Evolutionary conservation across 306 rosid genomes (phyloP).

Genomic region (Glycine tomentella): DNA sequence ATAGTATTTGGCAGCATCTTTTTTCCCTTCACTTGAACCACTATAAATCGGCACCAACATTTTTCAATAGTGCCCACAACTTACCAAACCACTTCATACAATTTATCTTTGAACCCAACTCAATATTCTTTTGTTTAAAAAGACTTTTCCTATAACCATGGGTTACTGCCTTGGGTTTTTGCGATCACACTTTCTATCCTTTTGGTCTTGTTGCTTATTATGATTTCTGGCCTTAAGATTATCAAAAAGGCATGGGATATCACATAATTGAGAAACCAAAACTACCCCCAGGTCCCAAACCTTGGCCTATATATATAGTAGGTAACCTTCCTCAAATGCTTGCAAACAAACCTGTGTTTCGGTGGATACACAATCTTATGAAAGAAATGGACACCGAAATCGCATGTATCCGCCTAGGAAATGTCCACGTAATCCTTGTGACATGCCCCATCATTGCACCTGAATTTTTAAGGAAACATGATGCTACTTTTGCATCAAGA

Average conservation of each 20-base stretch:
- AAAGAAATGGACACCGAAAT: conserved; percentile 13
- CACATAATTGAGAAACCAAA: neutral
- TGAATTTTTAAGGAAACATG: conserved; percentile 37
- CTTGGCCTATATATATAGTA: conserved; percentile 51
- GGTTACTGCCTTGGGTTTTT: too few species aligned
- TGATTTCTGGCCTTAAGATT: neutral
- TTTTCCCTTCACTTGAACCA: too few species aligned
- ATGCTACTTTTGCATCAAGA: conserved; percentile 45
- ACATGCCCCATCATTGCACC: neutral
- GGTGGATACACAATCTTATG: neutral
- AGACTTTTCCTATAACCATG: too few species aligned
- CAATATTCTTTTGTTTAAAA: too few species aligned
- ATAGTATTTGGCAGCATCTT: too few species aligned
- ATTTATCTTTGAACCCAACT: too few species aligned
- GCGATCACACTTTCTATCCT: too few species aligned
- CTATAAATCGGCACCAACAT: too few species aligned
- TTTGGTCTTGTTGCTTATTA: neutral
- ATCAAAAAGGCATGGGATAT: neutral
- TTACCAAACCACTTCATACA: too few species aligned
- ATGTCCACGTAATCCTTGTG: neutral
- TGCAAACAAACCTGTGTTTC: conserved; percentile 25
- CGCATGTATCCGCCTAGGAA: conserved; percentile 20
- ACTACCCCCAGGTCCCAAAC: conserved; percentile 42
- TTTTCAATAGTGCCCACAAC: too few species aligned
- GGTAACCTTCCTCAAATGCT: conserved; percentile 45